phyloP scores from a whole-genome alignment of 192 early-diverging fungal species.

The Podila horticola region DNA sequence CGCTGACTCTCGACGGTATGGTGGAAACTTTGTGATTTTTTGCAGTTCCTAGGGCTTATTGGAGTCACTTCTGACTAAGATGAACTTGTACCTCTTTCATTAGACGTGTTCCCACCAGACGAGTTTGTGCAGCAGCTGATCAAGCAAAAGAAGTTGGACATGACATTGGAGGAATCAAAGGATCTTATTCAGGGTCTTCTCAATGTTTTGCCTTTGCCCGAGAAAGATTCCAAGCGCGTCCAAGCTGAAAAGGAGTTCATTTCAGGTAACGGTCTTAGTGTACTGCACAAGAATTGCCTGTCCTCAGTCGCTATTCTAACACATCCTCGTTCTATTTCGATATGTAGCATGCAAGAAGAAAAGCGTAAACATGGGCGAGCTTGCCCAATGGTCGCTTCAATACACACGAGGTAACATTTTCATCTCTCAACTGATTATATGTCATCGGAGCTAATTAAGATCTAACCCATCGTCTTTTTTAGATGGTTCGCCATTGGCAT shows the following conservation, averaged over 20 bases:
- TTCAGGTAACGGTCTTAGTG: slow-evolving; percentile 9
- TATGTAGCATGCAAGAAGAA: slow-evolving; percentile 29
- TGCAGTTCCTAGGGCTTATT: too few species aligned
- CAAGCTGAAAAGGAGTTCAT: slow-evolving; percentile 25
- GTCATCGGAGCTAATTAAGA: not conserved
- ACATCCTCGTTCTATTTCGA: not conserved
- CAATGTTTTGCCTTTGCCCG: slow-evolving; percentile 15
- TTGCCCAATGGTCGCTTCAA: slow-evolving; percentile 18
- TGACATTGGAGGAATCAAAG: slow-evolving; percentile 18
- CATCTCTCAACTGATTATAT: not conserved
- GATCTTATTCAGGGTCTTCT: slow-evolving; percentile 15
- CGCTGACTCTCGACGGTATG: slow-evolving; percentile 27
- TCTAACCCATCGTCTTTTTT: not conserved
- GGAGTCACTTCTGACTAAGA: too few species aligned
- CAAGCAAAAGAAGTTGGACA: slow-evolving; percentile 13
- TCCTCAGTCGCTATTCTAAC: not conserved
- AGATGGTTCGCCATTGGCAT: slow-evolving; percentile 54
- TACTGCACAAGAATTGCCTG: not conserved
- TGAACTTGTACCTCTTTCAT: too few species aligned
- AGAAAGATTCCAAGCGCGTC: slow-evolving; percentile 22
- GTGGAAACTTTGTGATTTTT: not conserved
- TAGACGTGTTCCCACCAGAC: slow-evolving; percentile 39
- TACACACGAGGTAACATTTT: slow-evolving; percentile 28
- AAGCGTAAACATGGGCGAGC: not conserved
- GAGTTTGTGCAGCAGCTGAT: slow-evolving; percentile 23